Conservation (phyloP, 805 yeast species). For the Lachancea sp. region DNA sequence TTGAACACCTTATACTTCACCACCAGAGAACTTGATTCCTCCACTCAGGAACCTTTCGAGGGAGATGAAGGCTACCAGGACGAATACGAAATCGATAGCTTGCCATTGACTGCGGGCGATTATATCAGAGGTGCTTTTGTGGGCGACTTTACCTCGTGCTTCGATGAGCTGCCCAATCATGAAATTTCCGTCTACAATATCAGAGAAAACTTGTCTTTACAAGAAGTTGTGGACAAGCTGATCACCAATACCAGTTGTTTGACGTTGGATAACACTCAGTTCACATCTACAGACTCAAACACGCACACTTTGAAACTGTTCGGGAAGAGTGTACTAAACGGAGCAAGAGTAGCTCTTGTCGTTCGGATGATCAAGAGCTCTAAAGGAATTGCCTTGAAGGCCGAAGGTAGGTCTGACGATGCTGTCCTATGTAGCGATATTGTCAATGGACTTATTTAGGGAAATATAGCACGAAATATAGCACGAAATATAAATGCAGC, state of each 20-base stretch:
- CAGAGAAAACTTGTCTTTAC: constrained; percentile 40
- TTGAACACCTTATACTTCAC: constrained; percentile 65
- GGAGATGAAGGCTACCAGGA: constrained; percentile 85
- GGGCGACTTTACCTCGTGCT: constrained; percentile 65
- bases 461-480: background rate
- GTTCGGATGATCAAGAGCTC: constrained; percentile 48
- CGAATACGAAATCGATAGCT: constrained; percentile 83
- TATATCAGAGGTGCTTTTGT: constrained; percentile 70
- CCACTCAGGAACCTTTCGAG: constrained; percentile 57
- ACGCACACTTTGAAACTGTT: constrained; percentile 70
- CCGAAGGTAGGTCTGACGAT: constrained; percentile 52
- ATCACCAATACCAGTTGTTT: constrained; percentile 50
- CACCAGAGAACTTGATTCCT: constrained; percentile 71
- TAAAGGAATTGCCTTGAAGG: constrained; percentile 47
- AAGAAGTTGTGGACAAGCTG: constrained; percentile 53
- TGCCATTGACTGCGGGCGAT: constrained; percentile 69
- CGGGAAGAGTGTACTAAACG: constrained; percentile 55
- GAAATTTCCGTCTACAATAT: constrained; percentile 62
- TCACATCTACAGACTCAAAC: constrained; percentile 48
- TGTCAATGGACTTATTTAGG: constrained; percentile 6
- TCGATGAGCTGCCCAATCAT: constrained; percentile 67
- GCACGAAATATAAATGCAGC: background rate
- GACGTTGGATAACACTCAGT: constrained; percentile 70
- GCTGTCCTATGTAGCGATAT: constrained; percentile 11
- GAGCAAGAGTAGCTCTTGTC: constrained; percentile 43